phyloP scores from a whole-genome alignment of 768 basidiomycete species.

The Termitomyces sp. region DNA sequence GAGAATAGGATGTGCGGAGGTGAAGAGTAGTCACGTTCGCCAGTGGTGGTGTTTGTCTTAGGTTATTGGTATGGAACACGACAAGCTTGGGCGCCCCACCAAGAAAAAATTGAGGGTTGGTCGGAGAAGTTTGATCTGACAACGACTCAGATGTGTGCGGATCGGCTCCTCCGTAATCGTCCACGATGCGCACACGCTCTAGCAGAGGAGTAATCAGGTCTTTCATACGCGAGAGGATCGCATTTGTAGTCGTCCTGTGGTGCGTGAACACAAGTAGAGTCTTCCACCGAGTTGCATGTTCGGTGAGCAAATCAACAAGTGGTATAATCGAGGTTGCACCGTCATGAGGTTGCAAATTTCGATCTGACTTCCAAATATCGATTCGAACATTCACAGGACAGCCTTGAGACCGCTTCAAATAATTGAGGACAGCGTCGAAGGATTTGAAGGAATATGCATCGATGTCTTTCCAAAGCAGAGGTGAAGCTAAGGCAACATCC shows the following conservation, averaged over 20 bases:
- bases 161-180: constrained; percentile 2
- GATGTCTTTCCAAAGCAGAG: constrained; percentile 35
- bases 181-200: constrained; percentile 17
- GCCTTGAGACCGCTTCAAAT: constrained; percentile 24
- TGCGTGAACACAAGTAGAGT: constrained; percentile 21
- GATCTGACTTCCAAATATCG: constrained; percentile 24
- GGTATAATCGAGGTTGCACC: constrained; percentile 7
- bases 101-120: constrained; percentile 3
- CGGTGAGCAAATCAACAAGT: constrained; percentile 15
- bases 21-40: constrained; percentile 26
- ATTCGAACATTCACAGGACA: constrained; percentile 24
- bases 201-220: constrained; percentile 19
- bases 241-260: constrained; percentile 16
- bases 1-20: constrained; percentile 14
- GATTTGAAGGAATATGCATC: constrained; percentile 23
- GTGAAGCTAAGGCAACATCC: constrained; percentile 26
- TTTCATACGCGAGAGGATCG: constrained; percentile 17
- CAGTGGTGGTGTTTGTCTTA: constrained; percentile 21
- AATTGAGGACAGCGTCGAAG: constrained; percentile 16
- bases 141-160: neutral
- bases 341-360: constrained; percentile 1
- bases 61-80: constrained; percentile 3
- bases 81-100: constrained; percentile 11
- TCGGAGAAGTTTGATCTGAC: neutral
- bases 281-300: constrained; percentile 20